Conservation (phyloP, 305 asterid species). For the Fraxinus ornus region DNA sequence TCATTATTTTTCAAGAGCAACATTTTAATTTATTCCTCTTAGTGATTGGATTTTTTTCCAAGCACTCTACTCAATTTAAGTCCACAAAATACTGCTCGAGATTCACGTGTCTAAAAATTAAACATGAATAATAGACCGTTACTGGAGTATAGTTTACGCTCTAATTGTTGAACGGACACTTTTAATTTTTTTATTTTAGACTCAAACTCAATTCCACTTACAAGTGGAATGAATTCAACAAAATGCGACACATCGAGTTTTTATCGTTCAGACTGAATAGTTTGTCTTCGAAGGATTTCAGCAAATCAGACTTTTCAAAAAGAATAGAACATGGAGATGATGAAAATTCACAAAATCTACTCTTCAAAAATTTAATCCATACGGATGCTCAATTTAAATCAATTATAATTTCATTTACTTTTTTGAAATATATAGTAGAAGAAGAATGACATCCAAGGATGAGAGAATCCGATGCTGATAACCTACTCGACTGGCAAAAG, state of each 20-base stretch:
- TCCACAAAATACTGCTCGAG: not conserved
- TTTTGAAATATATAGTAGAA: not conserved
- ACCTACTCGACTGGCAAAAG: not conserved
- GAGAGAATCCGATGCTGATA: constrained; percentile 36
- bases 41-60: no score
- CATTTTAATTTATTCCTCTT: not conserved
- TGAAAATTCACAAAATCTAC: no score
- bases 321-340: no score
- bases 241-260: no score
- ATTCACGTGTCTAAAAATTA: not conserved
- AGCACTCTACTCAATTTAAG: not conserved
- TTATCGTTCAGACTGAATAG: no score
- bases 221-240: not conserved
- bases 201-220: not conserved
- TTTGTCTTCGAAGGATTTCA: no score
- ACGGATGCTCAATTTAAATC: no score
- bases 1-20: not conserved
- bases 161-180: not conserved
- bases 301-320: no score
- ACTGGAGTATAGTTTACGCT: no score
- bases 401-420: not conserved
- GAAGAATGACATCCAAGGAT: constrained; percentile 1
- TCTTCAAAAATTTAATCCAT: no score
- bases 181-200: no score
- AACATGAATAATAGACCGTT: not conserved